These are phyloP conservation scores for Stephania japonica DNA, from an alignment of 164 flowering plant species.

Conservation along the genomic window DNA sequence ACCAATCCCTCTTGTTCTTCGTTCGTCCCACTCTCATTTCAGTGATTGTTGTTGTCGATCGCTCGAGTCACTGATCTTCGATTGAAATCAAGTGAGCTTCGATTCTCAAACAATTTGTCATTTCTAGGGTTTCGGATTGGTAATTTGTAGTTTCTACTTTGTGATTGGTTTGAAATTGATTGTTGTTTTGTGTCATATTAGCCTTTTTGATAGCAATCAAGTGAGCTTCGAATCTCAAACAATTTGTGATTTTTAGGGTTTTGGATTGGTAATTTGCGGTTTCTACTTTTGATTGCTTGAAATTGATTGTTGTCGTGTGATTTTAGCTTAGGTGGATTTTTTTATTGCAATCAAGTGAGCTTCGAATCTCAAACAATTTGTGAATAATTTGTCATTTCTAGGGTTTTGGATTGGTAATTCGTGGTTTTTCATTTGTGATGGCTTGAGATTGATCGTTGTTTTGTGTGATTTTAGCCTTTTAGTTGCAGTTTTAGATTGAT, in stretches of 20 bases:
- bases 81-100: conserved; percentile 3
- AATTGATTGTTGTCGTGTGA: no score
- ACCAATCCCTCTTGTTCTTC: background rate
- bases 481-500: background rate
- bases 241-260: background rate
- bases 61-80: background rate
- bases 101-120: background rate
- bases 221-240: no score
- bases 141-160: background rate
- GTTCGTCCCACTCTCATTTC: background rate
- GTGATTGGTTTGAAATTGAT: no score
- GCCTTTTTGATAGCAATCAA: no score
- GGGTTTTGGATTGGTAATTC: background rate
- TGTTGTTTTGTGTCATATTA: no score
- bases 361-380: no score
- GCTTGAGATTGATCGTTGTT: background rate
- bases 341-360: no score
- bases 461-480: no score
- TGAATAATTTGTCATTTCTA: no score
- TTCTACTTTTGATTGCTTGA: no score
- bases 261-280: background rate
- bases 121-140: background rate
- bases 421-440: background rate
- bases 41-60: no score
- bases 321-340: no score